Base-by-base conservation (phyloP, 768 basidiomycete species). In the Boletus rubescentipes region DNA sequence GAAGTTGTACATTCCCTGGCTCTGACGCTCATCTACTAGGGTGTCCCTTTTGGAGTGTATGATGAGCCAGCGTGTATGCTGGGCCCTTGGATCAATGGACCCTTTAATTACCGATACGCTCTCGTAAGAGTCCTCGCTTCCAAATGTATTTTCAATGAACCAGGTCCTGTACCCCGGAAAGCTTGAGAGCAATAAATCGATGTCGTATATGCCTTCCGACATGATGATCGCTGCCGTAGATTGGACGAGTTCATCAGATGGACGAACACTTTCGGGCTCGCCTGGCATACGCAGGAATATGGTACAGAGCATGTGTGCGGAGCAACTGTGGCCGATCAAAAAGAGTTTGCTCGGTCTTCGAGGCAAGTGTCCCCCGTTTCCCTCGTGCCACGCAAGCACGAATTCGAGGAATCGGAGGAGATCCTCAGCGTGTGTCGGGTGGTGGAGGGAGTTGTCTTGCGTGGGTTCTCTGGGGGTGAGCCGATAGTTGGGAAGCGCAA, bases 151-250 rank as follows among this genome's bases (percentile, higher is more conserved):
- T 36, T 78, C 77, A 53, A 93, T 77, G 68, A 93, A 93, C 86
- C 84, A 85, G 8, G 73, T 63, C 46, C 73, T 77, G 68, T 92
- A 93, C n/a, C 41, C 26, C 2, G 90, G 89, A 71, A 90, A 91
- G 52, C 74, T 77, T 12, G 66, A 59, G 23, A 91, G 74, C 38
- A 93, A 77, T 5, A 75, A 60, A 67, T 88, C 86, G 55, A 91
- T 69, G 67, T 92, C 84, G 69, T 85, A 91, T 57, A 92, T 85
- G 31, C 91, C 91, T 68, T 89, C 90, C 1, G 91, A 85, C 61
- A 86, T 57, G 46, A 84, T 69, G 42, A 91, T 72, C 15, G 77
- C 86, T 48, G 76, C 76, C 80, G 78, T 42, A 79, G 73, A 49
- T 61, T 58, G 44, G 80, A 69, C 18, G 85, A 72, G 35, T 49